Percentiles rank a stretch among this genome's conserved stretches.
Evolutionary conservation across 148 eudicot genomes (phyloP).

Genomic region (Chenopodium suecicum): DNA sequence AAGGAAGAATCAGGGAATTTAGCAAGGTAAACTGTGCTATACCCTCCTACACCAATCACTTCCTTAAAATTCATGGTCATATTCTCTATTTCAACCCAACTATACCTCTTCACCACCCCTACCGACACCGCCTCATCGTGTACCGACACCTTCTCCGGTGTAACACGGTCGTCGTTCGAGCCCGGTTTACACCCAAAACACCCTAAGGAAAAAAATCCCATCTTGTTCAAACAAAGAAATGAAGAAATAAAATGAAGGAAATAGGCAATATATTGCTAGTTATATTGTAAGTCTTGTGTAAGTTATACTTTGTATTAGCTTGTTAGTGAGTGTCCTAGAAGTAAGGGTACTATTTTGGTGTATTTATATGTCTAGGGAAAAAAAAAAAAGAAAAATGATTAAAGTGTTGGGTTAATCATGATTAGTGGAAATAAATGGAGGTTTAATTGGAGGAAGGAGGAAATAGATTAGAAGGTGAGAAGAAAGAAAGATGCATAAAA

Average conservation of each 20-base stretch:
- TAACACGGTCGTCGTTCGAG: constrained; percentile 20
- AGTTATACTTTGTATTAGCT: neutral
- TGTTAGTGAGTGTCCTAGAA: neutral
- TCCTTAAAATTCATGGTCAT: constrained; percentile 40
- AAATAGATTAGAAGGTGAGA: constrained; percentile 34
- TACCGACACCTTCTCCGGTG: constrained; percentile 11
- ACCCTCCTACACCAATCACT: constrained; percentile 75
- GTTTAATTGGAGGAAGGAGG: constrained; percentile 21
- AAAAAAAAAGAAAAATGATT: neutral
- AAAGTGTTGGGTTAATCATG: constrained; percentile 2
- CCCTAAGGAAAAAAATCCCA: constrained; percentile 28
- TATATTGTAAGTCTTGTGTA: too few species aligned
- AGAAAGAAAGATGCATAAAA: constrained; percentile 19
- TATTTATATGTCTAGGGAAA: constrained; percentile 16
- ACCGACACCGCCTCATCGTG: neutral
- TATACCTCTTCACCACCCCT: constrained; percentile 40
- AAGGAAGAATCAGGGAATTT: constrained; percentile 38
- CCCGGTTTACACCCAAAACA: constrained; percentile 24
- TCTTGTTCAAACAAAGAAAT: constrained; percentile 4
- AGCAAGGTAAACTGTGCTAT: constrained; percentile 74
- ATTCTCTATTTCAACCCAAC: constrained; percentile 55
- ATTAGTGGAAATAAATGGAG: constrained; percentile 18
- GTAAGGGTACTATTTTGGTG: constrained; percentile 4
- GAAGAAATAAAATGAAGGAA: neutral
- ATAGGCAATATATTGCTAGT: neutral